phyloP scores from a whole-genome alignment of 2,329 filamentous ascomycete genomes.

The Ophiosphaerella korrae region DNA sequence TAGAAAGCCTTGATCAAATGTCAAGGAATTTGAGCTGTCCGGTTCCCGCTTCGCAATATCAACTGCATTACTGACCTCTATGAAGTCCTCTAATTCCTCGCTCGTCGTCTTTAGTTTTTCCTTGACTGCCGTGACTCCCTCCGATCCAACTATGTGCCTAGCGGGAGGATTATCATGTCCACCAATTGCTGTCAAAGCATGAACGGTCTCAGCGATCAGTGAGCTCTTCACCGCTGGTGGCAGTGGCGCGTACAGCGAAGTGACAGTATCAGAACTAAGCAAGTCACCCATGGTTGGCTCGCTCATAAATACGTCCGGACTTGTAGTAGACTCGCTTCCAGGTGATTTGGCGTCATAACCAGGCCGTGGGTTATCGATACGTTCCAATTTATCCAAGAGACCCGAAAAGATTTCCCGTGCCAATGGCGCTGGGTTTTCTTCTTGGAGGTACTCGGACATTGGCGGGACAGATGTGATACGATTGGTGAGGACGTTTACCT shows the following conservation, averaged over 20 bases:
- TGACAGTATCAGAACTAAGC: conserved; percentile 56
- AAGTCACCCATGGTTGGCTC: conserved; percentile 52
- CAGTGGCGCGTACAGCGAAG: conserved; percentile 76
- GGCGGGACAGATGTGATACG: conserved; percentile 82
- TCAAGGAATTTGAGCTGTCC: conserved; percentile 14
- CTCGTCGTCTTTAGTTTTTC: conserved; percentile 97
- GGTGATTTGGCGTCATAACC: conserved; percentile 40
- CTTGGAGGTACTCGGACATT: conserved; percentile 70
- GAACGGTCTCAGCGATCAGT: conserved; percentile 85
- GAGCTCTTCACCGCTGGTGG: conserved; percentile 69
- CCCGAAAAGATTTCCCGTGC: conserved; percentile 82
- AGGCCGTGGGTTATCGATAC: conserved; percentile 50
- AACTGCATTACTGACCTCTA: conserved; percentile 84
- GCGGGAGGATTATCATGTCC: conserved; percentile 96
- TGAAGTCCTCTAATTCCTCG: conserved; percentile 94
- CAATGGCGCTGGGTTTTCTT: conserved; percentile 75
- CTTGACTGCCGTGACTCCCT: conserved; percentile 85
- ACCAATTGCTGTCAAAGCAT: conserved; percentile 88
- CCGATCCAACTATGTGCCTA: conserved; percentile 89
- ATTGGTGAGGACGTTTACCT: conserved; percentile 86
- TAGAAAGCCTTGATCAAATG: conserved; percentile 15
- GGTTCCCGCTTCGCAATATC: conserved; percentile 62
- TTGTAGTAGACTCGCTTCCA: conserved; percentile 33
- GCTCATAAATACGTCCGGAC: conserved; percentile 29
- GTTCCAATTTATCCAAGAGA: conserved; percentile 76